These are phyloP conservation scores for Leccinum angustisporum DNA, from an alignment of 1,284 basidiomycete genomes.

Conservation along the genomic window DNA sequence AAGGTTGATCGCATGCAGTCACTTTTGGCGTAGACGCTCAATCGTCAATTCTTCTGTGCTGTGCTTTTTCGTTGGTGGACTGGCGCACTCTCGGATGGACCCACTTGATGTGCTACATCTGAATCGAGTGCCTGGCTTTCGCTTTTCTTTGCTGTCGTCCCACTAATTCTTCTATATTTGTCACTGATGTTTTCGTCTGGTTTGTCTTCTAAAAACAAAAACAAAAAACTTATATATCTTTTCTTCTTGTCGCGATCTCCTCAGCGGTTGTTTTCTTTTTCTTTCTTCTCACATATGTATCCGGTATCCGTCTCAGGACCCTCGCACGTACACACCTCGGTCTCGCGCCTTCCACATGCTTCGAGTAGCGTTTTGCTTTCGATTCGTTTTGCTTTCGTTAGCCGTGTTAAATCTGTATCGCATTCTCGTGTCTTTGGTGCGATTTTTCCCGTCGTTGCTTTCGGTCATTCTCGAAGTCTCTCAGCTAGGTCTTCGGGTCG, in stretches of 20 bases:
- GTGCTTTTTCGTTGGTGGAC: neutral
- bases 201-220: neutral
- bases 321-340: neutral
- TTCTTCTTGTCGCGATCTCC: neutral
- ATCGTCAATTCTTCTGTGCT: neutral
- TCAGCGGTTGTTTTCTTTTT: neutral
- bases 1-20: neutral
- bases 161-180: neutral
- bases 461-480: neutral
- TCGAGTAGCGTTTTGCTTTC: neutral
- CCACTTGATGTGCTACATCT: neutral
- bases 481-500: neutral
- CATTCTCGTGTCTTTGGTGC: neutral
- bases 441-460: neutral
- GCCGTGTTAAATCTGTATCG: neutral
- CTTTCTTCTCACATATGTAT: neutral
- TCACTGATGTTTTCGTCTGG: neutral
- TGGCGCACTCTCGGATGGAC: neutral
- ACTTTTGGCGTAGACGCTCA: neutral
- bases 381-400: neutral
- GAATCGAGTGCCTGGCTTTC: neutral
- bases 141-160: neutral
- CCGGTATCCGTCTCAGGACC: neutral
- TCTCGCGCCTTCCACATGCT: neutral
- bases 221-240: neutral